Base-by-base conservation (phyloP, 2,329 filamentous ascomycete genomes). In the Aspergillus eucalypticola region DNA sequence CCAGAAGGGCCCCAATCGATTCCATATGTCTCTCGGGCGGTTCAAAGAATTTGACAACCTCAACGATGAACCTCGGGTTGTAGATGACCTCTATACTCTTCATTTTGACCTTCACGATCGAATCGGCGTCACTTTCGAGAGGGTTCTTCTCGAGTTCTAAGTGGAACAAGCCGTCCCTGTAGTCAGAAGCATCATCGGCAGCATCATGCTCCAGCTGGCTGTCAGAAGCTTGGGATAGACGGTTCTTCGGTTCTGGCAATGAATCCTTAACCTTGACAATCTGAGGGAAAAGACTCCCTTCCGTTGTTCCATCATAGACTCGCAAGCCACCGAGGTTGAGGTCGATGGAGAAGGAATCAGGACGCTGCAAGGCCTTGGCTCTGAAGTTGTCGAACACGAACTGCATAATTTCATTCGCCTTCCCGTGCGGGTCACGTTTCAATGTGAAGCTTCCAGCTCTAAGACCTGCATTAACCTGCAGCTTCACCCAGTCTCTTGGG, bases 1-100 rank as follows among this genome's bases (percentile, higher is more conserved):
- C 96, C 88, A 99, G 91, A 58, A 99, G 83, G 1, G 95, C 96
- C 11, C 88, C 90, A 67, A 99, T 97, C 8, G 95, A 99, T 73
- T 99, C 95, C 93, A 99, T 97, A 73, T 99, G 96, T 54, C 93
- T 86, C 74, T 97, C 93, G 0, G 95, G 96, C 0, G 95, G 95
- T 64, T 94, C 90, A 81, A 99, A 99, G 80, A 99, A 99, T 67
- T 92, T 92, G 56, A 89, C 91, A 41, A 98, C 87, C 52, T 95
- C 93, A 5, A 96, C 88, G 0, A 98, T 84, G 67, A 98, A 96
- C 65, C 89, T 91, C 1, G 96, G 95, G 69, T 99, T 99, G 85
- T 96, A 99, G 23, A 99, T 92, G 57, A 99, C 90, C 74, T 99
- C 96, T 66, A 99, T 88, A 48, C 93, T 95, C 75, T 96, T 97